A percentile compares a stretch with the other conserved stretches of the same genome.
Evolutionary conservation across 179 eudicot species (phyloP).

Genomic region (Drosera spatulata): DNA sequence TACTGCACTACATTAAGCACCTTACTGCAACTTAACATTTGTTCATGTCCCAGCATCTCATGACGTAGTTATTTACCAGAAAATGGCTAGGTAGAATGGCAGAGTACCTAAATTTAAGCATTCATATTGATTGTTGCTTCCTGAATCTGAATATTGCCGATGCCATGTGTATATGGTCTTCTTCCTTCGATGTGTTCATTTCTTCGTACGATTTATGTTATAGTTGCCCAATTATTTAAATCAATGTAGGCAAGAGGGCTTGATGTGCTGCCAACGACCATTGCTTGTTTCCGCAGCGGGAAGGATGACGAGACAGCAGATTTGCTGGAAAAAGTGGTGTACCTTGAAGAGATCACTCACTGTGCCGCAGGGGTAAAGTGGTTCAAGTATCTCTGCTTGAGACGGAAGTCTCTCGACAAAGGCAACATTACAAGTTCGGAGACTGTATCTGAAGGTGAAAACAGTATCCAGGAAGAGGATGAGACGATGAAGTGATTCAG

Average conservation of each 20-base stretch:
- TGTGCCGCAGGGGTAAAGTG: constrained; percentile 94
- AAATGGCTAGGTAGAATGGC: too few species aligned
- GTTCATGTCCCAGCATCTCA: too few species aligned
- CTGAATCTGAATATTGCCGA: too few species aligned
- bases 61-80: too few species aligned
- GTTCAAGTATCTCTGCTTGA: constrained; percentile 69
- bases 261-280: constrained; percentile 89
- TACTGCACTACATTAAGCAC: too few species aligned
- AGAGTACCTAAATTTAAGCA: too few species aligned
- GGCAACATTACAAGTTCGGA: constrained; percentile 5
- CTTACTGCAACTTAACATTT: too few species aligned
- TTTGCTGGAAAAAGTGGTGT: constrained; percentile 60
- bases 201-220: not conserved
- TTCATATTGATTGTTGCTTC: too few species aligned
- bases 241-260: constrained; percentile 81
- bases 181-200: too few species aligned
- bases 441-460: constrained; percentile 9
- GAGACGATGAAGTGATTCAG: constrained; percentile 33
- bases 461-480: constrained; percentile 7
- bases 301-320: constrained; percentile 80
- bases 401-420: constrained; percentile 24
- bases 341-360: constrained; percentile 88
- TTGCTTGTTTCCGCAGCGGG: constrained; percentile 71
- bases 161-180: too few species aligned
- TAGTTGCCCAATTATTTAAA: not conserved